phyloP scores from a whole-genome alignment of 2,329 filamentous ascomycete species.

The Aureobasidium zeae region DNA sequence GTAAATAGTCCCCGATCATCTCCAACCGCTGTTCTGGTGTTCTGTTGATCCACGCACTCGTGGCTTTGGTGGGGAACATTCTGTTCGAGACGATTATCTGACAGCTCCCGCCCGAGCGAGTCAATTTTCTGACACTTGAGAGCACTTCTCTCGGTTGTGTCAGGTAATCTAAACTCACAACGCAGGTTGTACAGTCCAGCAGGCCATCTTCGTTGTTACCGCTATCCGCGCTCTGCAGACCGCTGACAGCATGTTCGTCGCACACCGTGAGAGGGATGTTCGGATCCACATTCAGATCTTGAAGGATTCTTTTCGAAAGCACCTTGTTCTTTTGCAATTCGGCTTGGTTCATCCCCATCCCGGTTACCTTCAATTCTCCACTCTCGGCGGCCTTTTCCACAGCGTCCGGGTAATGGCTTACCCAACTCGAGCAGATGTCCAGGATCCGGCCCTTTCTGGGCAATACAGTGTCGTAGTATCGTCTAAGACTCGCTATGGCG shows the following conservation, averaged over 20 bases:
- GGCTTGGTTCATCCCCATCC: constrained; percentile 40
- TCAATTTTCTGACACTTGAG: constrained; percentile 31
- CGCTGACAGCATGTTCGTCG: constrained; percentile 8
- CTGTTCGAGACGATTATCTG: constrained; percentile 45
- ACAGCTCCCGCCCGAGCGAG: constrained; percentile 36
- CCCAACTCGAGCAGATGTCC: constrained; percentile 45
- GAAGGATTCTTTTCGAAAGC: constrained; percentile 24
- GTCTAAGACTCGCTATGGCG: constrained; percentile 36
- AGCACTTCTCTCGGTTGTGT: constrained; percentile 39
- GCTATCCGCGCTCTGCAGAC: constrained; percentile 2
- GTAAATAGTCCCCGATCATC: constrained; percentile 45
- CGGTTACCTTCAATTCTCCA: constrained; percentile 34
- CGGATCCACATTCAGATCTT: constrained; percentile 38
- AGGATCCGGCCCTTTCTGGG: constrained; percentile 36
- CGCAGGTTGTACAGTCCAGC: constrained; percentile 42
- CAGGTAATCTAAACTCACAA: constrained; percentile 45
- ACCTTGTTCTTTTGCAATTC: constrained; percentile 31
- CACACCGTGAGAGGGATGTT: constrained; percentile 22
- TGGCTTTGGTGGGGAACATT: constrained; percentile 44
- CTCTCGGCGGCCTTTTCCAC: constrained; percentile 27
- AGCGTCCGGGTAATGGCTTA: constrained; percentile 36
- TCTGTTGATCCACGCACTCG: constrained; percentile 40
- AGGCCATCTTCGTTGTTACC: constrained; percentile 10
- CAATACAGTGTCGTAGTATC: constrained; percentile 39
- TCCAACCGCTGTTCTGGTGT: constrained; percentile 37